Evolutionary conservation across 108 stramenopile genomes (phyloP).

Genomic region (Nannochloropsis gaditana): DNA sequence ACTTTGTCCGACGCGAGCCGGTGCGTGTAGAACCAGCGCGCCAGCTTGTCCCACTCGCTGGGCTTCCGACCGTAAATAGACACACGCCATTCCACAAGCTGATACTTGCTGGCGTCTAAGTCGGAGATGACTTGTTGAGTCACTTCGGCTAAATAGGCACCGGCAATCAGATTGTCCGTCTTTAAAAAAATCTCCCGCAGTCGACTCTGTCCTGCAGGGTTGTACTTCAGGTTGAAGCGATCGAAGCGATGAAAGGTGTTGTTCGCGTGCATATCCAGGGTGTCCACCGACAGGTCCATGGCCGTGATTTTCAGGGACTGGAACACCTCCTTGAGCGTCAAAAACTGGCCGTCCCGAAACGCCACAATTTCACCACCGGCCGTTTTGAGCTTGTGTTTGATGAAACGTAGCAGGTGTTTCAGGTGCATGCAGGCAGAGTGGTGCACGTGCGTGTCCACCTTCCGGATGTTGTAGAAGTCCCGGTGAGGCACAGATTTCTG

Average conservation of each 20-base stretch:
- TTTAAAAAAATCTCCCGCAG: conserved; percentile 99
- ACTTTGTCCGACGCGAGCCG: conserved; percentile 72
- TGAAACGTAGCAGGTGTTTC: conserved; percentile 96
- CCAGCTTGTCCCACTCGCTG: conserved; percentile 85
- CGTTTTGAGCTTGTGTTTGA: conserved; percentile 79
- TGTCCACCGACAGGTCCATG: conserved; percentile 96
- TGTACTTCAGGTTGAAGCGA: conserved; percentile 98
- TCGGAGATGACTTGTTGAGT: conserved; percentile 78
- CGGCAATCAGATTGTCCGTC: conserved; percentile 72
- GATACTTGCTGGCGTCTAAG: conserved; percentile 76
- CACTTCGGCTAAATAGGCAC: conserved; percentile 85
- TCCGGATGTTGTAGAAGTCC: conserved; percentile 96
- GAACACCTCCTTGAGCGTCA: conserved; percentile 62
- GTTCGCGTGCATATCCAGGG: conserved; percentile 96
- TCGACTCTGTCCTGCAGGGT: conserved; percentile 89
- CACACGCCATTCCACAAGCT: conserved; percentile 84
- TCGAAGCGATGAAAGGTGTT: conserved; percentile 97
- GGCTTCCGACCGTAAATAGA: conserved; percentile 90
- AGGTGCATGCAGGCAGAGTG: conserved; percentile 91
- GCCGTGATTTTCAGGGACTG: conserved; percentile 75
- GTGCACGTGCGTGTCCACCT: conserved; percentile 99
- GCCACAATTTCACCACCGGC: conserved; percentile 59
- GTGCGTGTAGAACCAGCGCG: conserved; percentile 63
- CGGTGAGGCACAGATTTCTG: conserved; percentile 61
- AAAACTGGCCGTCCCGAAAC: conserved; percentile 54